A percentile compares a stretch with the other conserved stretches of the same genome.
Conservation (phyloP, 2,329 filamentous ascomycete genomes). For the Dendryphion nanum region DNA sequence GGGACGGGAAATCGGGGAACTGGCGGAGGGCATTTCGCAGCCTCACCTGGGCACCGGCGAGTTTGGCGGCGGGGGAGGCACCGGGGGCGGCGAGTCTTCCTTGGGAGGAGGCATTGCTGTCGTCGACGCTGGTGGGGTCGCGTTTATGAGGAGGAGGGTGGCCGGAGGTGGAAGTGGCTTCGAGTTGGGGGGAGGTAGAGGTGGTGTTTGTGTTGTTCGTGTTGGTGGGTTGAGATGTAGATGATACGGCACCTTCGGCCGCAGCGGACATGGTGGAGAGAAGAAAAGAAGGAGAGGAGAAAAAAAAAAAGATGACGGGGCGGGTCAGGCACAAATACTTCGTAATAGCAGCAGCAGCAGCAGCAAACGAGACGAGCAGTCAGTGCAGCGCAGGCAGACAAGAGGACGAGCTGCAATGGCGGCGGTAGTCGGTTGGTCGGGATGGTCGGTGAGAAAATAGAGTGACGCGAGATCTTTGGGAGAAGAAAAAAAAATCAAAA, state of each 20-base stretch:
- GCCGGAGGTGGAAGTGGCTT: slow-evolving; percentile 25
- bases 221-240: no score
- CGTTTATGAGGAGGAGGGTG: slow-evolving; percentile 31
- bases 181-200: slow-evolving; percentile 12
- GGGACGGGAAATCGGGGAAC: slow-evolving; percentile 87
- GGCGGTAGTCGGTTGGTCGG: no score
- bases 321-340: neutral
- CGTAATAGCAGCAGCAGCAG: no score
- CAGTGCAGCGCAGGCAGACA: no score
- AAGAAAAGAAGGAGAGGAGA: slow-evolving; percentile 9
- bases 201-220: slow-evolving; percentile 12
- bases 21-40: slow-evolving; percentile 74
- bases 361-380: no score
- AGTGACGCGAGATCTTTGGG: no score
- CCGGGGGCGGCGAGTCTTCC: slow-evolving; percentile 31
- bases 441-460: slow-evolving; percentile 1
- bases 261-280: slow-evolving; percentile 31
- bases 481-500: no score
- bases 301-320: slow-evolving; percentile 6
- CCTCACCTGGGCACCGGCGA: slow-evolving; percentile 59
- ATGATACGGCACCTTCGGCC: no score
- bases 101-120: slow-evolving; percentile 43
- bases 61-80: slow-evolving; percentile 49
- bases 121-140: slow-evolving; percentile 33
- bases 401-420: no score